Percentiles rank a stretch among this genome's conserved stretches.
These are phyloP conservation scores for Ampelocalamus luodianensis DNA, from an alignment of 176 grass and related monocot genomes.

Conservation along the genomic window DNA sequence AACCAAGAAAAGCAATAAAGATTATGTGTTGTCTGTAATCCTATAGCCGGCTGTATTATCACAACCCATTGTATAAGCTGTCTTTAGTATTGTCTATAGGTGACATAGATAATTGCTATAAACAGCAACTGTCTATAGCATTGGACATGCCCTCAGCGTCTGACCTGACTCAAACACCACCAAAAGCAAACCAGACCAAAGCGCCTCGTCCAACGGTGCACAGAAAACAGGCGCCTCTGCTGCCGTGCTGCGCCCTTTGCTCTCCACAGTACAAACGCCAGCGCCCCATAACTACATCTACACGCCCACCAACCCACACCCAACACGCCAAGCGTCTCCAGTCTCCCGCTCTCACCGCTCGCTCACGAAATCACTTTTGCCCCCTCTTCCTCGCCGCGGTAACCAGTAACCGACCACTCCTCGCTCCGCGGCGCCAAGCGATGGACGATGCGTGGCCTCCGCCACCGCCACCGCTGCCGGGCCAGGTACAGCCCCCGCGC, in stretches of 20 bases:
- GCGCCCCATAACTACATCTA: background rate
- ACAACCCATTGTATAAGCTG: too few species aligned
- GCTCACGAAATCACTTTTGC: background rate
- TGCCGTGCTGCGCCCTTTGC: background rate
- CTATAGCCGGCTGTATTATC: too few species aligned
- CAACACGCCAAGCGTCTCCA: background rate
- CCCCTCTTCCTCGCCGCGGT: background rate
- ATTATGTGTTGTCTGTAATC: too few species aligned
- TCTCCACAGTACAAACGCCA: background rate
- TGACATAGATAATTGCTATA: too few species aligned
- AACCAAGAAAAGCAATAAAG: too few species aligned
- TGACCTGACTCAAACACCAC: too few species aligned
- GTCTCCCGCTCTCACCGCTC: background rate
- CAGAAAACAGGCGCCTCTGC: too few species aligned
- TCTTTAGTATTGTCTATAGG: too few species aligned
- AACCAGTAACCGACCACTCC: background rate
- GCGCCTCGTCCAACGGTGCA: too few species aligned
- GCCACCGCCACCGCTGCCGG: slow-evolving; percentile 2
- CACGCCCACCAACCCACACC: background rate
- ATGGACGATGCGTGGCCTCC: slow-evolving; percentile 68
- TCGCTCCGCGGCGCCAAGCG: slow-evolving; percentile 5
- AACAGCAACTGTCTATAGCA: too few species aligned
- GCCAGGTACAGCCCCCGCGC: slow-evolving; percentile 27
- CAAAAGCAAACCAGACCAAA: too few species aligned
- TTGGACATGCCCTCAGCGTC: too few species aligned